Conservation (phyloP, 441 rosid genomes). For the Viola pubescens region DNA sequence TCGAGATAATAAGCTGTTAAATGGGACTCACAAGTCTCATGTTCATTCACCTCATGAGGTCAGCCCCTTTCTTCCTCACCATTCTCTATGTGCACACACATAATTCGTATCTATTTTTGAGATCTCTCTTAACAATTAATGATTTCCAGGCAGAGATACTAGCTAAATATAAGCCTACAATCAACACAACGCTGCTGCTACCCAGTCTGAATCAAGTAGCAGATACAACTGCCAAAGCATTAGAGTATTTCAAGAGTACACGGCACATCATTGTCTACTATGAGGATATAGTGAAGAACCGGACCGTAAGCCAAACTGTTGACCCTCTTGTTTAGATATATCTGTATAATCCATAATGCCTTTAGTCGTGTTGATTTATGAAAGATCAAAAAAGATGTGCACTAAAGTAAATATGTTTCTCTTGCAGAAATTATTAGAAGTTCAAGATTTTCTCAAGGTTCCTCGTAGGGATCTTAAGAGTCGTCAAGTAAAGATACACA, state of each 20-base stretch:
- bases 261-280: constrained; percentile 75
- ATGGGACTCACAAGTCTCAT: constrained; percentile 94
- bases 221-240: constrained; percentile 58
- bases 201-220: constrained; percentile 55
- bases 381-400: neutral
- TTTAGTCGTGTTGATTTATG: too few relatives aligned
- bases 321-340: neutral
- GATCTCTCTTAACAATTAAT: constrained; percentile 13
- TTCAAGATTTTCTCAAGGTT: constrained; percentile 75
- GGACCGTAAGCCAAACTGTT: constrained; percentile 42
- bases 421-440: constrained; percentile 64
- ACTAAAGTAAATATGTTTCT: neutral
- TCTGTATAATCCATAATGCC: neutral
- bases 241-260: constrained; percentile 73
- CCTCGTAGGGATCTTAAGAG: constrained; percentile 57
- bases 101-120: neutral
- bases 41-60: constrained; percentile 89
- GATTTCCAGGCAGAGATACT: constrained; percentile 80
- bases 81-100: neutral
- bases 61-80: constrained; percentile 8
- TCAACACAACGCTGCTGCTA: constrained; percentile 53
- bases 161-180: constrained; percentile 72
- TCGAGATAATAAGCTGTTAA: constrained; percentile 53
- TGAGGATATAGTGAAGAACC: constrained; percentile 78
- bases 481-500: constrained; percentile 91